phyloP scores from a whole-genome alignment of 208 protist genomes.

The Leishmania major region DNA sequence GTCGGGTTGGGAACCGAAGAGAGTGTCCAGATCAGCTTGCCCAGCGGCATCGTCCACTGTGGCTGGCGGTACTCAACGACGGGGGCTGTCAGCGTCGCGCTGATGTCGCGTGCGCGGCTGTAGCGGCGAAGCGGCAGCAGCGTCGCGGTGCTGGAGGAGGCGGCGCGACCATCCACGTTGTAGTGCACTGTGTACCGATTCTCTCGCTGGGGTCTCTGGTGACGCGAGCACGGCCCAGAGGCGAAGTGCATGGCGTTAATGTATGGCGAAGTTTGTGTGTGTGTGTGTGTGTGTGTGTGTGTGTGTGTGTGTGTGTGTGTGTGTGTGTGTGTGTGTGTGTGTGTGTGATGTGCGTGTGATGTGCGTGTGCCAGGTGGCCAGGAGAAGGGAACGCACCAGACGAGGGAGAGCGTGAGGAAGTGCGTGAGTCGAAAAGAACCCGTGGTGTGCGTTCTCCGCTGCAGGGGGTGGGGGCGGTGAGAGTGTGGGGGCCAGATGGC shows the following conservation, averaged over 20 bases:
- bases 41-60: slow-evolving; percentile 7
- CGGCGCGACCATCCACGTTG: not conserved
- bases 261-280: not conserved
- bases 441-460: no score
- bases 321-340: not conserved
- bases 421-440: no score
- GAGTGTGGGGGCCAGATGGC: not conserved
- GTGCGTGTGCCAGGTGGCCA: not conserved
- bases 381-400: not conserved
- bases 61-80: slow-evolving; percentile 20
- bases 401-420: no score
- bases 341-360: no score
- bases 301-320: not conserved
- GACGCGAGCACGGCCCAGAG: not conserved
- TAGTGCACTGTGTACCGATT: not conserved
- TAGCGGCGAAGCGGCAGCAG: slow-evolving; percentile 40
- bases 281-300: not conserved
- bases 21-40: slow-evolving; percentile 1
- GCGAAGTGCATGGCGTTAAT: not conserved
- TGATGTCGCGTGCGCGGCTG: slow-evolving; percentile 24
- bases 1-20: not conserved
- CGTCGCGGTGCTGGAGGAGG: slow-evolving; percentile 5
- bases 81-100: slow-evolving; percentile 17
- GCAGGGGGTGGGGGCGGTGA: no score
- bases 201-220: not conserved